phyloP scores from a whole-genome alignment of 441 rosid genomes.

The Bocquillonia castaneifolia region DNA sequence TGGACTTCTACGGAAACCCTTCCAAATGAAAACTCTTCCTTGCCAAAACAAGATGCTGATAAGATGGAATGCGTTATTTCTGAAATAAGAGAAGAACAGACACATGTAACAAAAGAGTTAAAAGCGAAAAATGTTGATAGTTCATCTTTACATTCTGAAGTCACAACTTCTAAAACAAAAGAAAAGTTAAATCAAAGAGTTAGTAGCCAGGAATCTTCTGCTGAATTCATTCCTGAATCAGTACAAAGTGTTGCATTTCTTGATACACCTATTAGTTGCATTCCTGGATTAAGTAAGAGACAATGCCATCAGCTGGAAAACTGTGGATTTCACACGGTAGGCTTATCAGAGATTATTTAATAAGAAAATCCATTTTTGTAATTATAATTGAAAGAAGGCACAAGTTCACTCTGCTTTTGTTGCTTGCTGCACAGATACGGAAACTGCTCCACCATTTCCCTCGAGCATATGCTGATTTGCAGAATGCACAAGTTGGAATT shows the following conservation, averaged over 20 bases:
- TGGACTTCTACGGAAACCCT: conserved; percentile 35
- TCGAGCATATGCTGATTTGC: conserved; percentile 87
- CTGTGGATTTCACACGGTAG: conserved; percentile 82
- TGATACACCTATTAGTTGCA: conserved; percentile 47
- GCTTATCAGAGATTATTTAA: conserved; percentile 23
- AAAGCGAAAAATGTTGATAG: conserved; percentile 29
- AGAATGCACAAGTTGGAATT: conserved; percentile 70
- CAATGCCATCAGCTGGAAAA: conserved; percentile 55
- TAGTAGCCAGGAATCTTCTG: conserved; percentile 24
- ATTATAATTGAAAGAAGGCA: conserved; percentile 16
- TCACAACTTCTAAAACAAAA: conserved; percentile 34
- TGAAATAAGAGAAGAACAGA: conserved; percentile 15
- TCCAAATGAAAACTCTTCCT: conserved; percentile 35
- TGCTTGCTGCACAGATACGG: conserved; percentile 47
- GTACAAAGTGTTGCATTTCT: conserved; percentile 36
- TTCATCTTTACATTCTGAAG: conserved; percentile 27
- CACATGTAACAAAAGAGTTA: conserved; percentile 8
- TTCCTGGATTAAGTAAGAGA: conserved; percentile 70
- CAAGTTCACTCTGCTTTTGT: conserved; percentile 16
- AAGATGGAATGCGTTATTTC: conserved; percentile 15
- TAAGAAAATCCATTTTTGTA: conserved; percentile 12
- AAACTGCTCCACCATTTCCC: conserved; percentile 91
- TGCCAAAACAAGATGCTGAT: conserved; percentile 22
- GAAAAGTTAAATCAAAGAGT: conserved; percentile 29
- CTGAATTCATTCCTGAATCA: conserved; percentile 18